These are phyloP conservation scores for Acacia crassicarpa DNA, from an alignment of 306 rosid genomes.

Conservation along the genomic window DNA sequence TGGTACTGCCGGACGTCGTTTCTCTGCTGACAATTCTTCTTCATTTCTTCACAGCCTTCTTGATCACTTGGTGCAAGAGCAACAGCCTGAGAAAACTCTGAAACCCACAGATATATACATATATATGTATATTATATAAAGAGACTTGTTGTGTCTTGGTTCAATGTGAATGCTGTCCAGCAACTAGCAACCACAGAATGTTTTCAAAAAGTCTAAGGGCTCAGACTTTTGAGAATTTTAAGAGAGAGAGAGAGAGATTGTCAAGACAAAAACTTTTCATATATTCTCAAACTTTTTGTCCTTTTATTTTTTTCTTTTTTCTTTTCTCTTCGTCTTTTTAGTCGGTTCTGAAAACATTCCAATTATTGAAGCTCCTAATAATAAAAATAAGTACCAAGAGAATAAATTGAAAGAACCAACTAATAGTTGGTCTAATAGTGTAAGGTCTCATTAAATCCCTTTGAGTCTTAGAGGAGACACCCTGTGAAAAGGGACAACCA, in stretches of 20 bases:
- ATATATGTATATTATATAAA: not conserved
- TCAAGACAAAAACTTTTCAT: slow-evolving; percentile 27
- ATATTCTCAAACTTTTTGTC: slow-evolving; percentile 24
- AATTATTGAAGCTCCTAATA: not conserved
- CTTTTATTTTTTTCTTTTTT: not conserved
- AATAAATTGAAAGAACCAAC: not conserved
- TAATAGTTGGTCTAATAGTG: too few relatives aligned
- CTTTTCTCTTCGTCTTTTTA: not conserved
- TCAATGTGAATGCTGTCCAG: slow-evolving; percentile 29
- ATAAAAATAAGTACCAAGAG: not conserved
- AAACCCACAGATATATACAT: slow-evolving; percentile 2
- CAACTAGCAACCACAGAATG: slow-evolving; percentile 29
- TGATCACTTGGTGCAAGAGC: not conserved
- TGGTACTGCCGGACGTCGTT: slow-evolving; percentile 32
- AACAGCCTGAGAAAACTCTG: slow-evolving; percentile 20
- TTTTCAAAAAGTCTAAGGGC: slow-evolving; percentile 30
- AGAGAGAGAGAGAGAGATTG: slow-evolving; percentile 3
- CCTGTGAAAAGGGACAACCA: too few relatives aligned
- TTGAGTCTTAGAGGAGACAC: too few relatives aligned
- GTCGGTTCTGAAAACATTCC: slow-evolving; percentile 18
- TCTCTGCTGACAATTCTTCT: slow-evolving; percentile 24
- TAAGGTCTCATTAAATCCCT: too few relatives aligned
- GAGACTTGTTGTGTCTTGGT: not conserved
- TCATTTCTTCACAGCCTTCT: slow-evolving; percentile 17
- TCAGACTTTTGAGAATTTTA: slow-evolving; percentile 17